Evolutionary conservation across 768 basidiomycete species (phyloP), one percentile per base, ranked within the genome.

Genomic region (Lactarius tabidus): DNA sequence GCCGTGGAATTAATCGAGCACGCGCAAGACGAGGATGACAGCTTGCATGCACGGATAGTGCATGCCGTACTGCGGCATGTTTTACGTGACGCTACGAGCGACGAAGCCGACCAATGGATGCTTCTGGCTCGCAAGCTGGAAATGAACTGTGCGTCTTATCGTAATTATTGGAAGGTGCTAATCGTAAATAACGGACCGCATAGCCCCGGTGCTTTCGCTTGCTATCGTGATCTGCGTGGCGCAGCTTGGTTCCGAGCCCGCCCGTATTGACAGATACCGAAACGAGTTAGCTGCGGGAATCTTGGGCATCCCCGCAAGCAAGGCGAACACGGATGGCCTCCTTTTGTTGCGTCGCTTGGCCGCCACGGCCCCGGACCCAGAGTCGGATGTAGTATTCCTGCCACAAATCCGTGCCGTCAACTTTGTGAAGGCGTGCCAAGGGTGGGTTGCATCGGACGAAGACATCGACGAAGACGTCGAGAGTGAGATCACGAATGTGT

Each of bases 231-330:
- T 80, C 10, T 83, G 87, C 3, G 76, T 94, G 48, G 81, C 86
- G 12, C 76, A 79, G 26, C 81, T 82, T 28, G 85, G 87, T 0
- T 80, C 85, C 1, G 93, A 95, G 68, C 85, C 86, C 9, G 83
- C 82, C 0, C 84, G 84, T 23, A 80, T 96, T 28, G 88, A 91
- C 69, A 82, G 92, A 23, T 90, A 89, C 71, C 84, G 95, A 23
- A 97, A 95, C 73, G 94, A 97, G 75, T 81, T 95, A 12, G 95
- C 96, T 0, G 89, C 92, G n/a, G 81, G 80, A 23, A 74, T 95
- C 5, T 77, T 90, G 0, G 90, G 89, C 28, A 79, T 97, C 17
- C 81, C 82, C 1, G 73, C 88, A 0, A 70, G 75, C 6, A 83
- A 85, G 52, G 87, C 86, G n/a, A 85, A 87, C 66, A 81, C 81